Conservation (phyloP, 345 rosid genomes). For the Camelina neglecta region DNA sequence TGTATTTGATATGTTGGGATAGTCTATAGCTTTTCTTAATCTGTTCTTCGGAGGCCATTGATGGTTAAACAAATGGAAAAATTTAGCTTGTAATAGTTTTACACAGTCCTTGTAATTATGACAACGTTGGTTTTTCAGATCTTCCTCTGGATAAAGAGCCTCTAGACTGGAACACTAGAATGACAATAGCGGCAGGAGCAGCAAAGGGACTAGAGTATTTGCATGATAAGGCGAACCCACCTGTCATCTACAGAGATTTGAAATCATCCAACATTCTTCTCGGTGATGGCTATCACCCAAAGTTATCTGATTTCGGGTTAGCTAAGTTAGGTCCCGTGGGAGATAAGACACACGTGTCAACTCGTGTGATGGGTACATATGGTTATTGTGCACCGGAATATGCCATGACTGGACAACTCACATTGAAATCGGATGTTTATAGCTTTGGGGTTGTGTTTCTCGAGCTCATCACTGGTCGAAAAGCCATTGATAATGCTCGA, state of each 20-base stretch:
- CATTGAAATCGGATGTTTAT: constrained; percentile 93
- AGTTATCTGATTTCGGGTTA: constrained; percentile 94
- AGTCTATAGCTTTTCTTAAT: constrained; percentile 7
- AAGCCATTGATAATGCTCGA: constrained; percentile 86
- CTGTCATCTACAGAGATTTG: constrained; percentile 93
- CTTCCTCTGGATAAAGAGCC: constrained; percentile 82
- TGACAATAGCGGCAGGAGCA: constrained; percentile 99
- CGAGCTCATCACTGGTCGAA: constrained; percentile 95
- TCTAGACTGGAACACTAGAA: constrained; percentile 94
- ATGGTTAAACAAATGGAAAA: neutral
- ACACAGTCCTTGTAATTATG: neutral
- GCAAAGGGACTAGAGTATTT: constrained; percentile 96
- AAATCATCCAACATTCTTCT: constrained; percentile 97
- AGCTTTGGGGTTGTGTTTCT: constrained; percentile 98
- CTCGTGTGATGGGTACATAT: constrained; percentile 99
- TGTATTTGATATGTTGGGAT: constrained; percentile 12
- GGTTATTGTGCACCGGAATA: constrained; percentile 99
- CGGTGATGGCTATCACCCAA: constrained; percentile 87
- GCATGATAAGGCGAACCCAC: constrained; percentile 97
- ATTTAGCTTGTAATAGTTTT: constrained; percentile 4
- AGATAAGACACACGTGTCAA: constrained; percentile 96
- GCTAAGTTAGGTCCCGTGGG: constrained; percentile 99
- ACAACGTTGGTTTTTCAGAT: constrained; percentile 52
- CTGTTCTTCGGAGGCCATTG: neutral
- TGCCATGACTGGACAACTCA: constrained; percentile 99